Evolutionary conservation across 345 rosid species (phyloP).

Genomic region (Citrus inodora): DNA sequence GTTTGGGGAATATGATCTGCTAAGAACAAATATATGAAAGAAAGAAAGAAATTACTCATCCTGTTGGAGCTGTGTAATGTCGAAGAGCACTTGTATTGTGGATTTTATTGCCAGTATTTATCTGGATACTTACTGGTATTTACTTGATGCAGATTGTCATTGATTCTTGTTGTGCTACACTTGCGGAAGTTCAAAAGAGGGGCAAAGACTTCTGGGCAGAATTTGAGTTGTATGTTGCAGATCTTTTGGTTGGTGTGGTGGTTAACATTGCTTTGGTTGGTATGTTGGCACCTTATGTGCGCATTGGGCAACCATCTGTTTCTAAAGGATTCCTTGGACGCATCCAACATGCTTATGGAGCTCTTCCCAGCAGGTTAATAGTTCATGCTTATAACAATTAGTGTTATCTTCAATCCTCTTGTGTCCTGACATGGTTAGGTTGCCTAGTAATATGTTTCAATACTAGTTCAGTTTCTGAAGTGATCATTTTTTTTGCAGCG

Average conservation of each 20-base stretch:
- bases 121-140: not conserved
- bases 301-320: constrained; percentile 64
- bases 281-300: constrained; percentile 91
- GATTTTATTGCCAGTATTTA: not conserved
- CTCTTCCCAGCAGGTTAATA: constrained; percentile 89
- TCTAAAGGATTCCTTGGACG: constrained; percentile 65
- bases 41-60: not conserved
- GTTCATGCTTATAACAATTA: not conserved
- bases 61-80: not conserved
- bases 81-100: not conserved
- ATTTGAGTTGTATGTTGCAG: constrained; percentile 90
- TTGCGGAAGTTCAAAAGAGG: constrained; percentile 91
- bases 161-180: constrained; percentile 86
- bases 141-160: constrained; percentile 65
- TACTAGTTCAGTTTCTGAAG: constrained; percentile 1
- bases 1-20: not conserved
- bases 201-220: constrained; percentile 93
- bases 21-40: no score
- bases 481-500: constrained; percentile 41
- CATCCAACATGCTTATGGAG: constrained; percentile 63
- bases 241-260: constrained; percentile 82
- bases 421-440: not conserved
- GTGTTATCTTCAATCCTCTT: not conserved
- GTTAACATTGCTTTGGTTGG: constrained; percentile 87
- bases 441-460: not conserved